phyloP scores from a whole-genome alignment of 2,329 filamentous ascomycete genomes.

The Pestalotiopsis sp. region DNA sequence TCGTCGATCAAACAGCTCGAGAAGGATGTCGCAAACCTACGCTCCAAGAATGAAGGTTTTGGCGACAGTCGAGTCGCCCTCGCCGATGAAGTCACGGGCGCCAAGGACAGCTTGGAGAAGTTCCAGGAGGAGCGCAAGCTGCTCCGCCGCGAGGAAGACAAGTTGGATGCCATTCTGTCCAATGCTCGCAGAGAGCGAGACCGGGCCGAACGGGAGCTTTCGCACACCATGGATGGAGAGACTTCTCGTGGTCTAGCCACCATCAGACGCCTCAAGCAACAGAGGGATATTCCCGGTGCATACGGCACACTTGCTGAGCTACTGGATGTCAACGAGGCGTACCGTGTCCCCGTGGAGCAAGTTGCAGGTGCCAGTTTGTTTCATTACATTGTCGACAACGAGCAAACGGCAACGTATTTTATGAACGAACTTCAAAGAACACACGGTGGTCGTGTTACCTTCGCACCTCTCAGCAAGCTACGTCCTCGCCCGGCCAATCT shows the following conservation, averaged over 20 bases:
- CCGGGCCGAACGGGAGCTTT: constrained; percentile 75
- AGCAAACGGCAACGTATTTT: constrained; percentile 81
- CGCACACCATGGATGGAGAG: constrained; percentile 85
- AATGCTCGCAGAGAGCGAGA: constrained; percentile 78
- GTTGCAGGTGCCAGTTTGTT: constrained; percentile 92
- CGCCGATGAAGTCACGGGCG: constrained; percentile 72
- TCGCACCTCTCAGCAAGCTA: constrained; percentile 88
- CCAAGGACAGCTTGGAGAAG: constrained; percentile 77
- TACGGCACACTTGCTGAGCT: constrained; percentile 93
- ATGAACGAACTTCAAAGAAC: constrained; percentile 79
- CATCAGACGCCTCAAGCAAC: constrained; percentile 79
- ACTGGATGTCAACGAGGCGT: constrained; percentile 82
- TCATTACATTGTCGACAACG: constrained; percentile 93
- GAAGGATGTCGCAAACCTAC: constrained; percentile 69
- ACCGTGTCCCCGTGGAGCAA: constrained; percentile 88
- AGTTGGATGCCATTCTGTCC: constrained; percentile 75
- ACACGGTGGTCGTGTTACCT: constrained; percentile 85
- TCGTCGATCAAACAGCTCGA: constrained; percentile 73
- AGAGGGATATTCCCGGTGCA: constrained; percentile 80
- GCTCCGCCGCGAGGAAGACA: constrained; percentile 87
- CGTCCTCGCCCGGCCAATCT: constrained; percentile 72
- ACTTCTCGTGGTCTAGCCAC: constrained; percentile 87
- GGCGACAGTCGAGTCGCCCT: constrained; percentile 74
- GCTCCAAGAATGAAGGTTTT: constrained; percentile 77
- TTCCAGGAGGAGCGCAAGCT: constrained; percentile 86